A percentile compares a stretch with the other conserved stretches of the same genome.
phyloP scores from a whole-genome alignment of 441 rosid species.

The Mallotus repandus region DNA sequence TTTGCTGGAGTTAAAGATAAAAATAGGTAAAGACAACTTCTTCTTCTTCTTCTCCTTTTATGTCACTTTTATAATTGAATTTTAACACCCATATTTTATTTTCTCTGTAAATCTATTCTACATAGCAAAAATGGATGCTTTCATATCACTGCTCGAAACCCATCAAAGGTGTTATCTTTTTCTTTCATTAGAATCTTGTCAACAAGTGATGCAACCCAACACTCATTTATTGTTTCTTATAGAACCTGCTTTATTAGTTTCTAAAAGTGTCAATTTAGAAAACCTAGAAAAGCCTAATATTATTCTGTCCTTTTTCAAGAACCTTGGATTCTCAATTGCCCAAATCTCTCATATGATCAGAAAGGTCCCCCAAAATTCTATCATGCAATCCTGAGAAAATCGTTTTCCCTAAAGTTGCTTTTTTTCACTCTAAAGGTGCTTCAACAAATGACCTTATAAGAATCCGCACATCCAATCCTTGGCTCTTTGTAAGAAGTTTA shows the following conservation, averaged over 20 bases:
- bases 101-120: no score
- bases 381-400: not conserved
- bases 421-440: constrained; percentile 16
- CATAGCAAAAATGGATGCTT: no score
- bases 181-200: no score
- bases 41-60: not conserved
- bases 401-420: constrained; percentile 17
- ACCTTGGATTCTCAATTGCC: constrained; percentile 7
- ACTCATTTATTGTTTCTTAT: constrained; percentile 19
- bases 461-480: not conserved
- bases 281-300: constrained; percentile 14
- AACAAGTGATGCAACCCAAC: no score
- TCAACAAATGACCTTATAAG: constrained; percentile 18
- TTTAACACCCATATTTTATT: constrained; percentile 10
- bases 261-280: not conserved
- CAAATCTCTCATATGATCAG: constrained; percentile 7
- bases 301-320: constrained; percentile 14
- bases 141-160: no score
- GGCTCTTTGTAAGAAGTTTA: constrained; percentile 1
- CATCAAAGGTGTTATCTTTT: no score
- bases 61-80: not conserved
- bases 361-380: constrained; percentile 5
- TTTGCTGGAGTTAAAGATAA: not conserved
- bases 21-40: not conserved
- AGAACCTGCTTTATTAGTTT: constrained; percentile 19